These are phyloP conservation scores for Lantana camara DNA, from an alignment of 257 asterid genomes.

Conservation along the genomic window DNA sequence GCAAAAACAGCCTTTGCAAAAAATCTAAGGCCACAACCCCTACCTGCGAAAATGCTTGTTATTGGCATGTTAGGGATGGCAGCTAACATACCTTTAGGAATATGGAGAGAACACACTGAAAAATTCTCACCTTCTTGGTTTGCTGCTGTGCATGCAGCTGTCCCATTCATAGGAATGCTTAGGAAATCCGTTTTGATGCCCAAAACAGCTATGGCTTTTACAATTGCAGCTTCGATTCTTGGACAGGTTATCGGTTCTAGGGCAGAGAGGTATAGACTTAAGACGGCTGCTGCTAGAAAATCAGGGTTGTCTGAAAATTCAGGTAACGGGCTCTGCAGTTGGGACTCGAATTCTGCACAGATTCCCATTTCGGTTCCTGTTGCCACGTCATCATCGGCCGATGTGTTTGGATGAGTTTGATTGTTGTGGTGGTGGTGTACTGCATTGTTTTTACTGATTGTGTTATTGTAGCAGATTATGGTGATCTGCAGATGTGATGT, in stretches of 20 bases:
- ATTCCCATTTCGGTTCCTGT: constrained; percentile 23
- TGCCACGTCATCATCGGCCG: constrained; percentile 22
- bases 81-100: constrained; percentile 80
- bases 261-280: constrained; percentile 82
- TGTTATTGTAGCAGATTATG: constrained; percentile 16
- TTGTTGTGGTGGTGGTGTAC: background rate
- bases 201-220: constrained; percentile 88
- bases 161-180: constrained; percentile 88
- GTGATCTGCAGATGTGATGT: constrained; percentile 19
- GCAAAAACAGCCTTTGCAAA: constrained; percentile 80
- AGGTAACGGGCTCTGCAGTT: constrained; percentile 25
- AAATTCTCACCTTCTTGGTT: constrained; percentile 93
- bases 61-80: constrained; percentile 88
- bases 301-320: constrained; percentile 36
- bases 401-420: constrained; percentile 26
- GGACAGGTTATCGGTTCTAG: constrained; percentile 94
- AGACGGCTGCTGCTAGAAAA: constrained; percentile 43
- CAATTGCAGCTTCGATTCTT: constrained; percentile 84
- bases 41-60: constrained; percentile 70
- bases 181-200: constrained; percentile 92
- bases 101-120: constrained; percentile 92
- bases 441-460: background rate
- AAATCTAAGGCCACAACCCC: constrained; percentile 89
- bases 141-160: constrained; percentile 91
- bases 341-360: constrained; percentile 29